Evolutionary conservation across 768 basidiomycete species (phyloP).

Genomic region (Mycena pura): DNA sequence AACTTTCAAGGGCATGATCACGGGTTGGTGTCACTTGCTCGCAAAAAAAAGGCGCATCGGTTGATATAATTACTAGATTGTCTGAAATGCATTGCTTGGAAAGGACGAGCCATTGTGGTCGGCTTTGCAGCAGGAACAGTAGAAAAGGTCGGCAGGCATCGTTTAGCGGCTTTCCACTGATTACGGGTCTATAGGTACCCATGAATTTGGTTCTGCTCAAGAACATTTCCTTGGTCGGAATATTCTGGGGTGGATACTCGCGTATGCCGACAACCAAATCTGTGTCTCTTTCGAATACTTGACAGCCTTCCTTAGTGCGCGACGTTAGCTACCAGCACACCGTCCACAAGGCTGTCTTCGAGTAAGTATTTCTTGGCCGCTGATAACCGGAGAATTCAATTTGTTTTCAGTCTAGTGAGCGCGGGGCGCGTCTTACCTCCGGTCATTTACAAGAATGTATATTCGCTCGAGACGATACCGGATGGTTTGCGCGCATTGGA

Average conservation of each 20-base stretch:
- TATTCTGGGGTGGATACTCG: constrained; percentile 38
- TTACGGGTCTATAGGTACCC: constrained; percentile 67
- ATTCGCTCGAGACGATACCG: constrained; percentile 67
- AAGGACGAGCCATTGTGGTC: constrained; percentile 90
- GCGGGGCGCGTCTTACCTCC: constrained; percentile 67
- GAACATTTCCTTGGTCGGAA: constrained; percentile 82
- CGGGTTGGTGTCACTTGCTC: constrained; percentile 2
- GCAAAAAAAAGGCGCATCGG: neutral
- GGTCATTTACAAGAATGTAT: constrained; percentile 72
- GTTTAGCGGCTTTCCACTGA: neutral
- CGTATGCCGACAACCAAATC: neutral
- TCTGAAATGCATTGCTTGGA: constrained; percentile 94
- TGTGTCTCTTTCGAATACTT: neutral
- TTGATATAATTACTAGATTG: constrained; percentile 55
- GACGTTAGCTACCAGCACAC: constrained; percentile 67
- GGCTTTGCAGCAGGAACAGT: constrained; percentile 89
- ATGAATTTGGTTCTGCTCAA: constrained; percentile 85
- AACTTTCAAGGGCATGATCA: constrained; percentile 18
- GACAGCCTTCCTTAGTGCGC: constrained; percentile 51
- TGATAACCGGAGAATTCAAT: neutral
- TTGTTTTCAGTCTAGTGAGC: constrained; percentile 63
- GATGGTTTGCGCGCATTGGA: constrained; percentile 82
- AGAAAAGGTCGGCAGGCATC: constrained; percentile 66
- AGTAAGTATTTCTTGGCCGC: constrained; percentile 43
- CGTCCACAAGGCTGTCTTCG: constrained; percentile 78